Conservation (phyloP, 495 filamentous ascomycete genomes). For the Sporormia fimetaria region DNA sequence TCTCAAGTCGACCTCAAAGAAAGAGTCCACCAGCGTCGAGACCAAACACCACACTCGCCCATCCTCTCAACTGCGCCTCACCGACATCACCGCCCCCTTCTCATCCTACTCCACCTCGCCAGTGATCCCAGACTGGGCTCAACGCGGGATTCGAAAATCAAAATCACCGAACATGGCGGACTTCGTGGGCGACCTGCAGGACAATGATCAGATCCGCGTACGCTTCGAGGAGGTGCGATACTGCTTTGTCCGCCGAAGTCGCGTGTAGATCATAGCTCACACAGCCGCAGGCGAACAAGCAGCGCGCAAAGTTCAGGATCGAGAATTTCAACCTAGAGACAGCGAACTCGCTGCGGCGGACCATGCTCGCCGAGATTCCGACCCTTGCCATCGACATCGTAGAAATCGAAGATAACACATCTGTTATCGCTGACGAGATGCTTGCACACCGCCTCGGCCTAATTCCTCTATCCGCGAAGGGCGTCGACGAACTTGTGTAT, state of each 20-base stretch:
- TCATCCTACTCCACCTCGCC: no score
- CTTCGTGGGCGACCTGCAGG: no score
- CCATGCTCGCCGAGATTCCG: constrained; percentile 87
- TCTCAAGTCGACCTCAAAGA: no score
- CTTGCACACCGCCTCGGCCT: constrained; percentile 86
- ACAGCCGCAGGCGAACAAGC: constrained; percentile 46
- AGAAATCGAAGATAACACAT: constrained; percentile 85
- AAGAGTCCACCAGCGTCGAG: no score
- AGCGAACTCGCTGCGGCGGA: constrained; percentile 86
- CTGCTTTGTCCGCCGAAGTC: neutral
- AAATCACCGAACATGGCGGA: no score
- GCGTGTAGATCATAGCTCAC: constrained; percentile 2
- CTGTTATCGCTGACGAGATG: constrained; percentile 91
- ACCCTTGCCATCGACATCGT: constrained; percentile 93
- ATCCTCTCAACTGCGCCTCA: no score
- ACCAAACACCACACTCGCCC: no score
- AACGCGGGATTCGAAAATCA: no score
- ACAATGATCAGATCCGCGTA: constrained; percentile 24
- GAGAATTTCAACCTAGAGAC: constrained; percentile 72
- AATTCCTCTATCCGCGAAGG: constrained; percentile 73
- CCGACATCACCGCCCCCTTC: no score
- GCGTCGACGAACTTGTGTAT: constrained; percentile 75
- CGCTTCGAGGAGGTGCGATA: constrained; percentile 20
- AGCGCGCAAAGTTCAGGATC: constrained; percentile 72
- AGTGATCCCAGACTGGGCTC: no score